Conservation (phyloP, 345 rosid species). For the Jatropha curcas region DNA sequence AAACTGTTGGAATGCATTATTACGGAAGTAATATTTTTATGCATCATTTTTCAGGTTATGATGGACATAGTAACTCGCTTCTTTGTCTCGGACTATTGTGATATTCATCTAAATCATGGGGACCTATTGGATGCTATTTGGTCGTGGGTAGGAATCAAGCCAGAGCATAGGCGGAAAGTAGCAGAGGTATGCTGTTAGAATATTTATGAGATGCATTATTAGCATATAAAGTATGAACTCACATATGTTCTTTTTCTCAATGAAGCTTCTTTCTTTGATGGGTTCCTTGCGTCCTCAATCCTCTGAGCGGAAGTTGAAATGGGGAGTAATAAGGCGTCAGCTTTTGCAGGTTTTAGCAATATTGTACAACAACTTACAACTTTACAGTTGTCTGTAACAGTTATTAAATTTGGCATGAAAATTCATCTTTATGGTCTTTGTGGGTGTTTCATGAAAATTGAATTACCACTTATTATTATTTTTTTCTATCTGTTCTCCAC, state of each 20-base stretch:
- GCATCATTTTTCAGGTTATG: constrained; percentile 54
- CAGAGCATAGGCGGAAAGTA: constrained; percentile 78
- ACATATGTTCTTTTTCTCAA: constrained; percentile 28
- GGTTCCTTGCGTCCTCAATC: constrained; percentile 89
- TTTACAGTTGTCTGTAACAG: neutral
- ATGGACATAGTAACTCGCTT: constrained; percentile 63
- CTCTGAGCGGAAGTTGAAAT: constrained; percentile 78
- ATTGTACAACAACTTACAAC: constrained; percentile 1
- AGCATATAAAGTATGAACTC: constrained; percentile 19
- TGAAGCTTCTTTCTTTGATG: constrained; percentile 93
- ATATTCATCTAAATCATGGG: constrained; percentile 93
- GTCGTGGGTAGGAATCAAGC: constrained; percentile 92
- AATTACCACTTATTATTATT: neutral
- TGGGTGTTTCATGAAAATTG: neutral
- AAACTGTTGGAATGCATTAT: neutral
- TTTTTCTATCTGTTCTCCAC: neutral
- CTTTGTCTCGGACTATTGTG: constrained; percentile 63
- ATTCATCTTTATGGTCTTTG: neutral
- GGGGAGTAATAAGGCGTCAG: constrained; percentile 92
- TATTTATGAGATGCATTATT: constrained; percentile 14
- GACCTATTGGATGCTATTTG: constrained; percentile 85
- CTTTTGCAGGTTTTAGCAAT: constrained; percentile 76
- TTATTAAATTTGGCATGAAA: neutral
- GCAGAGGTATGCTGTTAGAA: constrained; percentile 67
- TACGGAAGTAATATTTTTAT: neutral